Evolutionary conservation across 768 basidiomycete genomes (phyloP), one percentile per base, ranked within the genome.

Genomic region (Boletus tomentosulus): DNA sequence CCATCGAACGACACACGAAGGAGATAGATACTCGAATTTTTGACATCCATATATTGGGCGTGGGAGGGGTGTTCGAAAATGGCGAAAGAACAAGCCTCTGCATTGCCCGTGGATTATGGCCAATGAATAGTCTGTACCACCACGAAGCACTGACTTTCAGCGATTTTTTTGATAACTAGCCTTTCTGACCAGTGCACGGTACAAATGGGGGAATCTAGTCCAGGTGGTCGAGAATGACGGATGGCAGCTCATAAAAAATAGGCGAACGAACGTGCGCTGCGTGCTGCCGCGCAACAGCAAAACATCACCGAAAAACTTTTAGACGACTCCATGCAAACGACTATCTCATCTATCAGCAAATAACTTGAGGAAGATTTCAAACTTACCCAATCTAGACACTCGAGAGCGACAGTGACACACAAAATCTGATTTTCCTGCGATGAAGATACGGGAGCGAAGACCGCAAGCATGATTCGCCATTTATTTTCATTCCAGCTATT

Each of bases 401-500:
- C 55, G 8, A 65, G 57, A 48, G 46, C 19, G n/a, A 22, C 57
- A 15, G 57, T 42, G 30, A 65, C 35, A 22, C 58, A 66, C 22
- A 66, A 6, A n/a, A 63, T 43, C n/a, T 35, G 56, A 22, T 53
- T 24, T 16, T 57, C 47, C 27, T 10, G 33, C 9, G 24, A n/a
- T 11, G 56, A 39, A 37, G 56, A 33, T 3, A 49, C 19, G 16
- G 54, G 51, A 9, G 53, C 51, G 19, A 69, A 54, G 19, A 57
- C 44, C 10, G 38, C 51, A 42, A 55, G 41, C 57, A 69, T 57
- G 33, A 63, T 44, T 69, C 44, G 22, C 60, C 57, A 33, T 58
- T 61, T 30, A 67, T 66, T 34, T 62, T 55, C 49, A 69, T 56
- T 16, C 48, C 59, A 0, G 46, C 57, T 45, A 63, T 51, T 16